Base-by-base conservation (phyloP, 2,329 filamentous ascomycete genomes). In the Fusarium virguliforme region DNA sequence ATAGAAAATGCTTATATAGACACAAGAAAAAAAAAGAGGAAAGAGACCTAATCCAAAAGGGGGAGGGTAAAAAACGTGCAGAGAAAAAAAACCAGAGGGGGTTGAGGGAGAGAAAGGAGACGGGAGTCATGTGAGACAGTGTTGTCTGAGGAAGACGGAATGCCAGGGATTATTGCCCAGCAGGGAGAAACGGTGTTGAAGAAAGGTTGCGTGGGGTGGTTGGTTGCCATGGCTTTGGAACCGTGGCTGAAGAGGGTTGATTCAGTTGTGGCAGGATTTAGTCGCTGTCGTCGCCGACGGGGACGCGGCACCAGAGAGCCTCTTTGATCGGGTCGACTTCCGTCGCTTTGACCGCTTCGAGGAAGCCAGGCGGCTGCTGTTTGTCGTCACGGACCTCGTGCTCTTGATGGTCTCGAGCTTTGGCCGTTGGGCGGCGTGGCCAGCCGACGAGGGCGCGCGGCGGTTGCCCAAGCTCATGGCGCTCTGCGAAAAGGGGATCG, bases 391-490 rank as follows among this genome's bases (percentile, higher is more conserved):
- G 18, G 77, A 77, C 40, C 83, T 80, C 18, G 81, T 82, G 77
- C 85, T 85, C 55, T 79, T 65, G 18, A 86, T 86, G 9, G 85
- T 86, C 63, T 84, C 81, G 37, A 87, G 77, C 72, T 82, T 84
- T 5, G 84, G 83, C 50, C 83, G 79, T 67, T 82, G 81, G 0
- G 80, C 82, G 37, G 79, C 81, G 64, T 81, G 81, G 8, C 75
- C 74, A 13, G 74, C 64, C 8, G 72, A 64, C 32, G 76, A 77
- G 37, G 55, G 54, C 18, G 64, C 64, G 30, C 63, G 70, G 26
- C 74, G 70, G 40, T 76, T 78, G 69, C 71, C 77, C 50, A 71
- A 41, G 22, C 35, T 67, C 53, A 67, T 75, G 41, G 74, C 72
- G 30, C 73, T 76, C 22, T 74, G 74, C 38, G 72, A 74, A 43